phyloP scores from a whole-genome alignment of 768 basidiomycete genomes.

The Strobilomyces echinocephalus region DNA sequence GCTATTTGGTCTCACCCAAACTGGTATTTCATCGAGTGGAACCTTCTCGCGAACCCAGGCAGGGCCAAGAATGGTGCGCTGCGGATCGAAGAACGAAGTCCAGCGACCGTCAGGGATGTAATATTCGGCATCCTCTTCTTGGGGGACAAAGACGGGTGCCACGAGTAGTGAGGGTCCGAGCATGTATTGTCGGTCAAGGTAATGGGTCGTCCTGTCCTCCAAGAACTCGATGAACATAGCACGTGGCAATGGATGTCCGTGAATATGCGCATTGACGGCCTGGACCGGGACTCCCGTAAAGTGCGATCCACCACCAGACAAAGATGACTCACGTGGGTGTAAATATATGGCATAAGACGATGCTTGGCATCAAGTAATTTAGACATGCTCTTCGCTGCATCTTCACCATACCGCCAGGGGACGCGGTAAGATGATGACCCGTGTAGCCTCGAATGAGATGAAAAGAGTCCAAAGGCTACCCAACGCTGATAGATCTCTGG shows the following conservation, averaged over 20 bases:
- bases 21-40: conserved; percentile 59
- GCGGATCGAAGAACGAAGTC: conserved; percentile 56
- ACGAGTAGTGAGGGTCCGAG: conserved; percentile 56
- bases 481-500: conserved; percentile 70
- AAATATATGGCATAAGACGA: conserved; percentile 71
- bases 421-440: conserved; percentile 72
- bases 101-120: conserved; percentile 58
- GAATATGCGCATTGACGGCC: conserved; percentile 48
- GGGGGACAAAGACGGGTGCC: conserved; percentile 55
- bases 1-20: conserved; percentile 58
- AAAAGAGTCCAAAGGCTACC: conserved; percentile 74
- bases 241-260: conserved; percentile 54
- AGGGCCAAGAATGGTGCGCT: conserved; percentile 53
- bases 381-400: conserved; percentile 60
- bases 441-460: conserved; percentile 70
- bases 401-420: conserved; percentile 73
- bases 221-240: conserved; percentile 67
- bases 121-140: conserved; percentile 52
- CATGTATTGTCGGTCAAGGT: conserved; percentile 59
- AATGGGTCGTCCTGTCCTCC: conserved; percentile 54
- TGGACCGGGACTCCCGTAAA: conserved; percentile 17
- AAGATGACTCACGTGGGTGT: conserved; percentile 40
- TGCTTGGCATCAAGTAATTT: conserved; percentile 60
- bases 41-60: conserved; percentile 59
- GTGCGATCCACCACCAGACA: not conserved